These are phyloP conservation scores for Apiotrichum brassicae DNA, from an alignment of 1,284 basidiomycete genomes.

Conservation along the genomic window DNA sequence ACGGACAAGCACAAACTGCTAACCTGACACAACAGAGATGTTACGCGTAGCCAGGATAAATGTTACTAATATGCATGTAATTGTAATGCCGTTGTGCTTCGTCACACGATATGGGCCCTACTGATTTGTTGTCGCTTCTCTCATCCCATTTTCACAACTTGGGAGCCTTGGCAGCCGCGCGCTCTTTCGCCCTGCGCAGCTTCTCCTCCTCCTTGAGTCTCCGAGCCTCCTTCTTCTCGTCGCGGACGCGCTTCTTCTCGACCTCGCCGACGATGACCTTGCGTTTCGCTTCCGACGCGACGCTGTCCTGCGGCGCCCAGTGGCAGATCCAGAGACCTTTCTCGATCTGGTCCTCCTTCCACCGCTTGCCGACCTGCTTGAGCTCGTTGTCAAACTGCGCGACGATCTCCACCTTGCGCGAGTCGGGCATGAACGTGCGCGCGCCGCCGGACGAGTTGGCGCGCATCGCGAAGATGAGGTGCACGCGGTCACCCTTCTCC, in stretches of 20 bases:
- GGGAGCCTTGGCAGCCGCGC: neutral
- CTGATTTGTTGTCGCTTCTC: no score
- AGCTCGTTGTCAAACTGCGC: conserved; percentile 61
- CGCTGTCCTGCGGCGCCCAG: conserved; percentile 65
- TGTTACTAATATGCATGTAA: no score
- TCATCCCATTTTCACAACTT: no score
- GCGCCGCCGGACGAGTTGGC: conserved; percentile 9
- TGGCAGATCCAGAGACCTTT: conserved; percentile 68
- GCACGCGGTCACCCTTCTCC: conserved; percentile 39
- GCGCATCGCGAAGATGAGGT: conserved; percentile 37
- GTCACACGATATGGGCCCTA: no score
- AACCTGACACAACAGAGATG: no score
- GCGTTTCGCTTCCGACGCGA: conserved; percentile 76
- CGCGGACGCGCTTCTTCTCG: conserved; percentile 39
- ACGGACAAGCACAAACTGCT: no score
- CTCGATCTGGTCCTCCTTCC: conserved; percentile 71
- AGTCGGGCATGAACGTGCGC: conserved; percentile 9
- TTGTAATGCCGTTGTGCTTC: no score
- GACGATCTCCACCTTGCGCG: conserved; percentile 50
- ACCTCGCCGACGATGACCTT: conserved; percentile 69
- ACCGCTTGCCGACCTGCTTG: conserved; percentile 69
- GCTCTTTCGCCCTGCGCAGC: conserved; percentile 84
- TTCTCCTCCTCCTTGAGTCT: conserved; percentile 68
- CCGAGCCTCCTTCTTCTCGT: conserved; percentile 29
- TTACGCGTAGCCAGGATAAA: no score